Base-by-base conservation (phyloP, 169 alveolate genomes). In the Theileria equi region DNA sequence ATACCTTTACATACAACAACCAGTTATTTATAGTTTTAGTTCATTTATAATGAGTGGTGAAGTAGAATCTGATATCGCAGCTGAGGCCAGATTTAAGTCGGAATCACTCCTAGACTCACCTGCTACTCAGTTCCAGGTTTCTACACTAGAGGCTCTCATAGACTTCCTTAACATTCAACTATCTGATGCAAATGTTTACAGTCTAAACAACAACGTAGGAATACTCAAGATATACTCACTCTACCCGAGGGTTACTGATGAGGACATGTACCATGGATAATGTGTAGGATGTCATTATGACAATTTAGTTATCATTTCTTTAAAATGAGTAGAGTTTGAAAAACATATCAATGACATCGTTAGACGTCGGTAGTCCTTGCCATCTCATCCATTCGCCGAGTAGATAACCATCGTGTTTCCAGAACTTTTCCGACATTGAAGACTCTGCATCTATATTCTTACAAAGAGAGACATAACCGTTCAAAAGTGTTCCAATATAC, bases 161-260 rank as follows among this genome's bases (percentile, higher is more conserved):
- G 84, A 31, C 35, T 65, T 8, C 53, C 62, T 74, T 47, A 47
- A 65, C 67, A 49, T 40, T 52, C 84, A 74, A 55, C 53, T 74
- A 73, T 35, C 44, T 35, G 77, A 74, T 41, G 69, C 38, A 21
- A 8, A 25, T 10, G 17, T 43, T n/a, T 74, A 74, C 45, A 74
- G 84, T 67, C 38, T 74, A 23, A 36, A 45, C 5, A 74, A 74
- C 73, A 74, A 74, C 45, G 71, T 74, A 19, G 84, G 55, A 7
- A 74, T 74, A 17, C 61, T 74, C 21, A 74, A 74, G 59, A 47
- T 74, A 6, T 74, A 64, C 69, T 52, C 62, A 17, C 53, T 74
- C 34, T 74, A 40, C 38, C 84, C 84, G 10, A 40, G 44, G 13
- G 38, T 17, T 8, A 34, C 65, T 5, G 80, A 74, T 23, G 45